These are phyloP conservation scores for Trichoderma gracile DNA, from an alignment of 2,329 filamentous ascomycete species.

Conservation along the genomic window DNA sequence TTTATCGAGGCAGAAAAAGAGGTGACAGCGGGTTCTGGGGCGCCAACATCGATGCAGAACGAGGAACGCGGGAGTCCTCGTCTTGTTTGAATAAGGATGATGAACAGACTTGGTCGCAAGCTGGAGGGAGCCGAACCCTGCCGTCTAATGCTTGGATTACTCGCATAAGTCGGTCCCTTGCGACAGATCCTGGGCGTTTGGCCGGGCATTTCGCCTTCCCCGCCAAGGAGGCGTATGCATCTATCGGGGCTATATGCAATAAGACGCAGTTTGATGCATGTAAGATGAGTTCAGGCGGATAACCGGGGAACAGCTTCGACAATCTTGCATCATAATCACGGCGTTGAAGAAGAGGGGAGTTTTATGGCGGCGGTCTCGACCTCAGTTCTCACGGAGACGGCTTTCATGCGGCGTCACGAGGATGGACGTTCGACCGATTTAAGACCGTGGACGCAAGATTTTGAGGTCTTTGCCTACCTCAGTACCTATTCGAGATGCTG, in stretches of 20 bases:
- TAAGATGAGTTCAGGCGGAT: background rate
- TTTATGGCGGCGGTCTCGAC: background rate
- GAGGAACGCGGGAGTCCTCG: background rate
- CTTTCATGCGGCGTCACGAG: background rate
- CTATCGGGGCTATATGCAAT: background rate
- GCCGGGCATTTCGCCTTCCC: background rate
- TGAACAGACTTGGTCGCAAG: background rate
- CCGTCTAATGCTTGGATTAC: constrained; percentile 10
- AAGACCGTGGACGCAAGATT: no score
- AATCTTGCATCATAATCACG: background rate
- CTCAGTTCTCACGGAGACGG: background rate
- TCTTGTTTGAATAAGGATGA: background rate
- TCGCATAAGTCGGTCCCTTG: constrained; percentile 3
- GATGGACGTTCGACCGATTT: no score
- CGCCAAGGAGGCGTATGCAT: constrained; percentile 9
- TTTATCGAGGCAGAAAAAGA: background rate
- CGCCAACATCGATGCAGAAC: constrained; percentile 4
- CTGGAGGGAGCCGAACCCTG: constrained; percentile 1
- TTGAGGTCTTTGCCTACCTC: no score
- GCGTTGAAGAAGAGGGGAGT: no score
- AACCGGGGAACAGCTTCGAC: background rate
- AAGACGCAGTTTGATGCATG: background rate
- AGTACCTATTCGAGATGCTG: background rate
- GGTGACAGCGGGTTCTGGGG: background rate
- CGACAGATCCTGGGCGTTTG: background rate